phyloP scores from a whole-genome alignment of 345 rosid genomes.

The Jatropha curcas region DNA sequence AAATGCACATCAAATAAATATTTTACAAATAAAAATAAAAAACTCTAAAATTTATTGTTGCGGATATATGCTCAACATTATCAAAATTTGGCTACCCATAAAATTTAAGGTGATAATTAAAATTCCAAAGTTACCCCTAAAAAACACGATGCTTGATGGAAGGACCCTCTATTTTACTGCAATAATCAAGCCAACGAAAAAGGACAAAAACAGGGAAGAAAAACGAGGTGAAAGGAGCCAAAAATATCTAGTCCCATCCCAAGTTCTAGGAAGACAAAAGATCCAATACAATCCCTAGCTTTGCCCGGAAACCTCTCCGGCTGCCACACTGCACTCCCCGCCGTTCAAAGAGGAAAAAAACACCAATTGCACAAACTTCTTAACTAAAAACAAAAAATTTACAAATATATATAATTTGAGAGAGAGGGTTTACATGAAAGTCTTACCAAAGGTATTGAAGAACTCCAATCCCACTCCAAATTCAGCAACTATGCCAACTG shows the following conservation, averaged over 20 bases:
- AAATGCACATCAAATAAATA: too few species aligned
- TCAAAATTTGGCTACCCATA: too few species aligned
- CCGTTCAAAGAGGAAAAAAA: background rate
- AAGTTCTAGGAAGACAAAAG: too few species aligned
- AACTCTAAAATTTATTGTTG: too few species aligned
- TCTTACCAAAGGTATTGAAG: constrained; percentile 1
- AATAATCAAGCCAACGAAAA: background rate
- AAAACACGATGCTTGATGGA: too few species aligned
- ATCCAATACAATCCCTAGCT: background rate
- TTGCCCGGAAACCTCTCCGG: background rate
- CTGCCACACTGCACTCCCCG: too few species aligned
- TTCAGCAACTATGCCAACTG: constrained; percentile 19
- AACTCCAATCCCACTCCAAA: background rate
- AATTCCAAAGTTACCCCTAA: too few species aligned
- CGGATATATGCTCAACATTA: too few species aligned
- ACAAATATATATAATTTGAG: background rate
- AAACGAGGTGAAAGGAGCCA: background rate
- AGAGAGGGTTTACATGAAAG: background rate
- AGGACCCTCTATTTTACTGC: background rate
- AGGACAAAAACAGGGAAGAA: background rate
- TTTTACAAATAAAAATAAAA: too few species aligned
- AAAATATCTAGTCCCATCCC: background rate
- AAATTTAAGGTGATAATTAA: too few species aligned
- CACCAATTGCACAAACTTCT: background rate
- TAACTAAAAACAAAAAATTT: background rate